Base-by-base conservation (phyloP, 2,329 filamentous ascomycete species). In the Phymatotrichopsis omnivora region DNA sequence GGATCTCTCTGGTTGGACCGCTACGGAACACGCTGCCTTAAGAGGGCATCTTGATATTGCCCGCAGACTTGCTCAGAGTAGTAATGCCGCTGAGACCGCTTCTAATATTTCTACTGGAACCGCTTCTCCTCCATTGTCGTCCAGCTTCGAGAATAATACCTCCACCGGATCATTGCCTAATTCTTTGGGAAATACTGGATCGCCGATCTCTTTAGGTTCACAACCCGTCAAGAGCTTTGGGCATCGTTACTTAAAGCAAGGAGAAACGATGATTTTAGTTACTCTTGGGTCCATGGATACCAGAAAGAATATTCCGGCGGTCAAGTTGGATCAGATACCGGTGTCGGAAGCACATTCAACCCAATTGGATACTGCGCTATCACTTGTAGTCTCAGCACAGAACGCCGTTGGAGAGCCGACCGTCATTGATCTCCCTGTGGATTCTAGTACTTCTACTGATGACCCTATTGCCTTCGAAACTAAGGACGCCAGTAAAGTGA, bases 281-380 rank as follows among this genome's bases (percentile, higher is more conserved):
- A 95, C 85, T 59, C 68, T 98, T 7, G 91, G 91, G 0, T 89
- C 85, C 0, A 94, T 95, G 84, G 91, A 98, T 61, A 83, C 84
- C 67, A 77, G 86, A 43, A 94, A 91, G 65, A 73, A 76, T 25
- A 68, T 80, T 4, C 76, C 85, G 34, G 79, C 89, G 0, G 87
- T 98, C 34, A 84, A 78, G 54, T 72, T 98, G 17, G 91, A 96
- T 56, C 80, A 78, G 20, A 91, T 96, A 41, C 86, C 89, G 0
- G 72, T 96, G 41, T 76, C 79, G 0, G 81, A 91, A 61, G 91
- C 87, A 0, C 89, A 96, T 62, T 80, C 81, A 4, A 96, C 91
- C 0, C 85, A 95, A 63, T 75, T 96, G 10, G 91, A 98, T 57
- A 96, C 91, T 2, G 87, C 89, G 2, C 68, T 98, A 5, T 96